A percentile compares a stretch with the other conserved stretches of the same genome.
These are phyloP conservation scores for Ilyonectria sp. DNA, from an alignment of 2,329 filamentous ascomycete species.

Conservation along the genomic window DNA sequence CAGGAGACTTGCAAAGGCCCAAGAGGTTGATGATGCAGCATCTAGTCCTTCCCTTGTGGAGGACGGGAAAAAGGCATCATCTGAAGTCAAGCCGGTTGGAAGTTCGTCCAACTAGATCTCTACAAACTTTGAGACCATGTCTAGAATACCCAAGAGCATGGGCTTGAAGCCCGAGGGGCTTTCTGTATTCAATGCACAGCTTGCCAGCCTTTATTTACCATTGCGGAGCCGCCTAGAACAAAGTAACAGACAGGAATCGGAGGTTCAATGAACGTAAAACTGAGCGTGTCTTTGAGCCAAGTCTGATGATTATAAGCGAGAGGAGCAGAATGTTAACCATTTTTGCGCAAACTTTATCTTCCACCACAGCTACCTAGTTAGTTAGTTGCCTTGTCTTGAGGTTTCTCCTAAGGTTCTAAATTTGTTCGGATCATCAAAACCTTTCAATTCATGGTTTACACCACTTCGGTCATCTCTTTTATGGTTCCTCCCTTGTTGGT, in stretches of 20 bases:
- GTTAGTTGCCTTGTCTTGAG: neutral
- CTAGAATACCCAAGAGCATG: too few species aligned
- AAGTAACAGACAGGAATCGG: too few species aligned
- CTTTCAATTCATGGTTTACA: neutral
- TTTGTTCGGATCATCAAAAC: neutral
- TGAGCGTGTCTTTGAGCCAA: too few species aligned
- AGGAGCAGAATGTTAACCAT: too few species aligned
- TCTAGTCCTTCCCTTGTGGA: slow-evolving; percentile 21
- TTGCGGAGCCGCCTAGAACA: too few species aligned
- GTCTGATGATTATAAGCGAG: too few species aligned
- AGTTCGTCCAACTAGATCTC: neutral
- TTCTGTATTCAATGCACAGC: too few species aligned
- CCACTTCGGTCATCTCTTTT: neutral
- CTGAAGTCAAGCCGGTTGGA: neutral
- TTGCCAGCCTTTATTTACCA: too few species aligned
- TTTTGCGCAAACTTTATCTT: too few species aligned
- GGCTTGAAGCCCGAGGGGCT: too few species aligned
- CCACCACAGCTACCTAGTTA: too few species aligned
- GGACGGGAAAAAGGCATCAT: slow-evolving; percentile 12
- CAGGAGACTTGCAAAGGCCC: slow-evolving; percentile 9
- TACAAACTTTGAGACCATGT: neutral
- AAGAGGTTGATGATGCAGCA: neutral
- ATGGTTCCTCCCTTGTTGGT: neutral
- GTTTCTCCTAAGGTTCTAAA: neutral
- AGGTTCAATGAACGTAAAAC: too few species aligned